Conservation (phyloP, 1,139 yeast genomes). For the Nakaseomyces nivariensis region DNA sequence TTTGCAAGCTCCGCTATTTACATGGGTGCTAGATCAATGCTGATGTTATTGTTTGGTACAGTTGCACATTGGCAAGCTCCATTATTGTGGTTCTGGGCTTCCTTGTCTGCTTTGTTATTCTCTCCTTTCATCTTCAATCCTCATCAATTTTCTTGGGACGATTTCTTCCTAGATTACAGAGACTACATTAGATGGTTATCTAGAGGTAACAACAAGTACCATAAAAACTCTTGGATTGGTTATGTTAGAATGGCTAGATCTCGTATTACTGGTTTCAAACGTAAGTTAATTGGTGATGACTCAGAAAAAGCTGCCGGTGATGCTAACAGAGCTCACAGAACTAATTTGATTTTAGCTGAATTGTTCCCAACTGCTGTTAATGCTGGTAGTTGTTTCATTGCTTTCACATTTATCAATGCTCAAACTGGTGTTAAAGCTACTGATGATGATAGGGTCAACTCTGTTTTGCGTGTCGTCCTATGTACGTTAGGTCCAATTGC, state of each 20-base stretch:
- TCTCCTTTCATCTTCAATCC: slow-evolving; percentile 97
- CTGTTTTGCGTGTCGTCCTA: slow-evolving; percentile 73
- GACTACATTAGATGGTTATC: slow-evolving; percentile 97
- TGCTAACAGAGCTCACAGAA: slow-evolving; percentile 85
- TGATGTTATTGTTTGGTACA: slow-evolving; percentile 85
- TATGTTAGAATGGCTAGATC: slow-evolving; percentile 92
- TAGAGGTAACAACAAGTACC: slow-evolving; percentile 98
- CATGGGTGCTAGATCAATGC: slow-evolving; percentile 85
- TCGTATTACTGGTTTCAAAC: slow-evolving; percentile 95
- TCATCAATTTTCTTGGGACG: slow-evolving; percentile 98
- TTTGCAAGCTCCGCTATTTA: slow-evolving; percentile 96
- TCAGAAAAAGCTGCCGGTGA: slow-evolving; percentile 95
- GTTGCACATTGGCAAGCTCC: slow-evolving; percentile 97
- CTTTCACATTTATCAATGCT: slow-evolving; percentile 88
- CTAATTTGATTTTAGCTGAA: slow-evolving; percentile 80
- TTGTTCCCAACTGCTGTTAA: slow-evolving; percentile 73
- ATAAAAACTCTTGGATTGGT: slow-evolving; percentile 98
- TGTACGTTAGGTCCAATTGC: slow-evolving; percentile 90
- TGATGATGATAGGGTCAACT: slow-evolving; percentile 52
- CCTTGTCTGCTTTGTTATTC: slow-evolving; percentile 77
- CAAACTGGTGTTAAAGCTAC: slow-evolving; percentile 76
- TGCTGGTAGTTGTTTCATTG: slow-evolving; percentile 86
- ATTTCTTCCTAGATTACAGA: slow-evolving; percentile 96
- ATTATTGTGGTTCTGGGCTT: slow-evolving; percentile 96
- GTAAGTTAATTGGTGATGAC: slow-evolving; percentile 74